These are phyloP conservation scores for Cladosporium phlei DNA, from an alignment of 2,329 filamentous ascomycete genomes.

Conservation along the genomic window DNA sequence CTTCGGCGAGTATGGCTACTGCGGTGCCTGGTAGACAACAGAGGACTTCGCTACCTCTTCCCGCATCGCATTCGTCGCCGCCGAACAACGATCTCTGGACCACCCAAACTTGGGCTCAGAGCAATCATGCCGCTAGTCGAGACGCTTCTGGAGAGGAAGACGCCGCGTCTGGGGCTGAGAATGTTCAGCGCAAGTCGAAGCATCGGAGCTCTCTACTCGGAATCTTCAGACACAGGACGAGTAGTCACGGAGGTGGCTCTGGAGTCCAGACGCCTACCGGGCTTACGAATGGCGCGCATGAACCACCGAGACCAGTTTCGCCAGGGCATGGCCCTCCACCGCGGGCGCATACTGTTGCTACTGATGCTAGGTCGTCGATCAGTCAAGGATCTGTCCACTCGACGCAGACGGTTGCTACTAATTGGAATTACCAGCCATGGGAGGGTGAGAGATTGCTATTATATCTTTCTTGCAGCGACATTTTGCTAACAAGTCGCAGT, in stretches of 20 bases:
- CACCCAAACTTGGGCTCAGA: constrained; percentile 8
- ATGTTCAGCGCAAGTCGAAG: constrained; percentile 7
- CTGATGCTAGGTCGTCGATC: constrained; percentile 7
- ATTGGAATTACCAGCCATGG: constrained; percentile 9
- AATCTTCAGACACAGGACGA: constrained; percentile 22
- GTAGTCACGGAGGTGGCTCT: constrained; percentile 6
- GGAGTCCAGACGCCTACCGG: constrained; percentile 5
- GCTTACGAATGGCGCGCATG: neutral
- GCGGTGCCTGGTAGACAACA: neutral
- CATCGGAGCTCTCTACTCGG: constrained; percentile 26
- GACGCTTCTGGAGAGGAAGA: constrained; percentile 26
- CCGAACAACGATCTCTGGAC: neutral
- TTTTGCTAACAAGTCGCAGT: neutral
- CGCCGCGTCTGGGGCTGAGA: constrained; percentile 24
- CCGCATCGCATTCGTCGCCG: neutral
- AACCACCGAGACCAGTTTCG: neutral
- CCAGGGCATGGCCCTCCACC: neutral
- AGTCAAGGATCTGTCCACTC: constrained; percentile 6
- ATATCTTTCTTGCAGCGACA: neutral
- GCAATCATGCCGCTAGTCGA: constrained; percentile 18
- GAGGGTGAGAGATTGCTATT: constrained; percentile 6
- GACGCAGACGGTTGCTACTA: neutral
- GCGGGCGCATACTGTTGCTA: constrained; percentile 2
- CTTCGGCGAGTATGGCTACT: neutral
- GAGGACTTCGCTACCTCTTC: neutral